Conservation (phyloP, 106 monocot species). For the Iris macrosiphon region DNA sequence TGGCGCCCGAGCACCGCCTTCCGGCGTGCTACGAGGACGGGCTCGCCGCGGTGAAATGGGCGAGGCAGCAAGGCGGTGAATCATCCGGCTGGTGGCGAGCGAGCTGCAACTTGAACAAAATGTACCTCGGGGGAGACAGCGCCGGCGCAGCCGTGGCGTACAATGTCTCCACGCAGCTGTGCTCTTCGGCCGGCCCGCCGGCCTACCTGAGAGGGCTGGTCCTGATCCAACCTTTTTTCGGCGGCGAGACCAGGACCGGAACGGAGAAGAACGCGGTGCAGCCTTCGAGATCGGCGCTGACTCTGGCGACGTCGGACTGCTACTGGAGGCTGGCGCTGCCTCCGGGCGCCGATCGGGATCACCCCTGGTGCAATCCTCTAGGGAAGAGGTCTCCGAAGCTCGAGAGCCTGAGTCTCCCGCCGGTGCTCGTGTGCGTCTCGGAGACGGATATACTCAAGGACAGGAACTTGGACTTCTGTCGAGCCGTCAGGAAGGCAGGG, state of each 20-base stretch:
- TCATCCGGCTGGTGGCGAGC: conserved; percentile 17
- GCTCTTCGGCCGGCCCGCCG: no score
- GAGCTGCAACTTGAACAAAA: conserved; percentile 31
- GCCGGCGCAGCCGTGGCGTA: conserved; percentile 64
- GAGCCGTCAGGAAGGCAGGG: conserved; percentile 41
- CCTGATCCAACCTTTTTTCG: conserved; percentile 74
- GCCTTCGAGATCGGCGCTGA: conserved; percentile 42
- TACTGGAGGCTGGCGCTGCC: conserved; percentile 78
- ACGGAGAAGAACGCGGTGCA: conserved; percentile 41
- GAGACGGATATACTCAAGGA: conserved; percentile 64
- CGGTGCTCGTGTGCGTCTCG: conserved; percentile 38
- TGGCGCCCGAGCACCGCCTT: conserved; percentile 83
- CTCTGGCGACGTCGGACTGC: conserved; percentile 41
- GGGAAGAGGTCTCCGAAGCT: not conserved
- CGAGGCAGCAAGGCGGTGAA: conserved; percentile 23
- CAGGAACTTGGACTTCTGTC: conserved; percentile 50
- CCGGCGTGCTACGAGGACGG: conserved; percentile 76
- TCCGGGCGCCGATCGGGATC: conserved; percentile 32
- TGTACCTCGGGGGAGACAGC: conserved; percentile 70
- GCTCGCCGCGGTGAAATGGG: conserved; percentile 36
- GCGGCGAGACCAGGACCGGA: conserved; percentile 43
- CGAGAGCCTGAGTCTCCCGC: conserved; percentile 16
- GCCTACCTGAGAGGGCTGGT: not conserved
- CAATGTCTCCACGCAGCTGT: conserved; percentile 29
- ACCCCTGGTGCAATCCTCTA: conserved; percentile 64